phyloP scores from a whole-genome alignment of 306 rosid genomes.

The Quercus cerris region DNA sequence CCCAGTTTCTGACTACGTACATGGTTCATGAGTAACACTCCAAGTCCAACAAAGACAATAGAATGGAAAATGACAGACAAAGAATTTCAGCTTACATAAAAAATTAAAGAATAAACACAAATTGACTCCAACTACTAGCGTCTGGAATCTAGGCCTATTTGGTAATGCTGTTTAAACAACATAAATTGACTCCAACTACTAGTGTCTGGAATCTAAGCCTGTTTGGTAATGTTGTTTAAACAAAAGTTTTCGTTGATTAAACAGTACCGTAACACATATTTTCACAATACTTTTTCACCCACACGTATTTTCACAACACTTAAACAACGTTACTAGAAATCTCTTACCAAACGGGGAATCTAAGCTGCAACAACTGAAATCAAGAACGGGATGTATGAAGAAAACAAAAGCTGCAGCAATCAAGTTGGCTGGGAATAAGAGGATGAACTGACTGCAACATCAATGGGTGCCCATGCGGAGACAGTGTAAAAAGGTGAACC shows the following conservation, averaged over 20 bases:
- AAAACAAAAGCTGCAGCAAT: slow-evolving; percentile 11
- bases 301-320: too few relatives aligned
- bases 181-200: slow-evolving; percentile 38
- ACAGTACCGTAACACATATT: too few relatives aligned
- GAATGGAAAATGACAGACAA: slow-evolving; percentile 12
- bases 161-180: background rate
- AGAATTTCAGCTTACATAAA: slow-evolving; percentile 47
- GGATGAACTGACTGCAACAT: slow-evolving; percentile 60
- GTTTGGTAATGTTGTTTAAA: too few relatives aligned
- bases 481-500: slow-evolving; percentile 54
- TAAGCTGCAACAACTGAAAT: slow-evolving; percentile 24
- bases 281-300: accelerated
- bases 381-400: slow-evolving; percentile 24
- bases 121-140: slow-evolving; percentile 33
- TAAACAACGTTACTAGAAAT: too few relatives aligned
- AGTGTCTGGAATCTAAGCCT: slow-evolving; percentile 4
- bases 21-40: background rate
- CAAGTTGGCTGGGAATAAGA: slow-evolving; percentile 65
- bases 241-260: background rate
- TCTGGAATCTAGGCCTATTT: slow-evolving; percentile 1
- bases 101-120: slow-evolving; percentile 52
- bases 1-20: slow-evolving; percentile 6
- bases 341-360: background rate
- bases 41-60: background rate
- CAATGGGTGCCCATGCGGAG: slow-evolving; percentile 74